phyloP scores from a whole-genome alignment of 441 rosid species.

The Erodium texanum region DNA sequence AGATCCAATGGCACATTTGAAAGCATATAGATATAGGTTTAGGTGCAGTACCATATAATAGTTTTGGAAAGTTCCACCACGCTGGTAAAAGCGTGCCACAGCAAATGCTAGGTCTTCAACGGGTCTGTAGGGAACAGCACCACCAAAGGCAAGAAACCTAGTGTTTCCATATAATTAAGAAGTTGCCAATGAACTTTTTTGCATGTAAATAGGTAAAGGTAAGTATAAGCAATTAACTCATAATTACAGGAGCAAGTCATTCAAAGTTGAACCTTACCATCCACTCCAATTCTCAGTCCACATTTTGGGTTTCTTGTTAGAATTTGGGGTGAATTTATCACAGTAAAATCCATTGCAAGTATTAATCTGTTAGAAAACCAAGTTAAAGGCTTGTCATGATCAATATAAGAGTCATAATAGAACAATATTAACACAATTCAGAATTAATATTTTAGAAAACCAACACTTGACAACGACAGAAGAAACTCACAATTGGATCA shows the following conservation, averaged over 20 bases:
- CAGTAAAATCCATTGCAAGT: constrained; percentile 76
- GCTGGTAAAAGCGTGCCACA: constrained; percentile 59
- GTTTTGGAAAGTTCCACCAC: constrained; percentile 74
- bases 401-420: not conserved
- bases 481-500: constrained; percentile 53
- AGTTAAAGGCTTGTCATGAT: constrained; percentile 1
- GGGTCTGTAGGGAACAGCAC: constrained; percentile 39
- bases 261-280: constrained; percentile 33
- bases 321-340: constrained; percentile 70
- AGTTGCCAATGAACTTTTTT: not conserved
- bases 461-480: not conserved
- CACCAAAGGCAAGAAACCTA: not conserved
- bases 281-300: constrained; percentile 84
- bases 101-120: constrained; percentile 64
- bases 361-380: constrained; percentile 38
- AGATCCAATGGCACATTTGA: not conserved
- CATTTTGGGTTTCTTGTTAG: constrained; percentile 55
- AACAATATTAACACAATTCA: not conserved
- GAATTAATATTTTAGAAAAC: not conserved
- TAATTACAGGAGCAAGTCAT: not conserved
- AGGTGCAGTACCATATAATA: constrained; percentile 52
- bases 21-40: not conserved
- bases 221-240: not conserved
- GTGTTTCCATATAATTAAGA: not conserved
- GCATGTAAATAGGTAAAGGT: not conserved